Base-by-base conservation (phyloP, 208 protist species). In the Leishmania lainsoni region DNA sequence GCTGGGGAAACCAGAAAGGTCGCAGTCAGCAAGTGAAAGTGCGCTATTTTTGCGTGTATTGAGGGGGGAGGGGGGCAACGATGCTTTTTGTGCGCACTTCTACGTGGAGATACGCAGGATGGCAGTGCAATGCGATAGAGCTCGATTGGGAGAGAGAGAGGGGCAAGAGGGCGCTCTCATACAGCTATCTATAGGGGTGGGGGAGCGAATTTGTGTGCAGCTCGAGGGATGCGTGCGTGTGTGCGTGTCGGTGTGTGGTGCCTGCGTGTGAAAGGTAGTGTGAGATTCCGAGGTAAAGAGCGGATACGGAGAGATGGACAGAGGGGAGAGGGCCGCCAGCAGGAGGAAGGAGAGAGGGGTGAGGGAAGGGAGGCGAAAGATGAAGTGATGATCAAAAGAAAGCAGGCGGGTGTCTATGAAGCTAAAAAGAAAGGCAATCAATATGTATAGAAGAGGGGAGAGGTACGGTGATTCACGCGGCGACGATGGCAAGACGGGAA, bases 341-440 rank as follows among this genome's bases (percentile, higher is more conserved):
- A 63, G 2, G 56, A 9, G 26, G 10, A 22, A 39, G 42, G 29
- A 45, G 54, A 77, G 39, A 49, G 35, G 39, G 22, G 59, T 65
- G 35, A 49, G 70, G 39, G 71, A 69, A 76, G 70, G 69, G 61
- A 26, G 69, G 35, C n/a, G 39, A 26, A 81, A 78, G 39, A 71
- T 72, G 29, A 77, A 58, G 58, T 69, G 35, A 58, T 35, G 42
- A 35, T 26, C 26, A 39, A 59, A 32, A 22, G 0, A 69, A 72
- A 74, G 58, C 4, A 81, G 65, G 39, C 14, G 26, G 42, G 72
- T 76, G 72, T 76, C 72, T 76, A 76, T 76, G 72, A 76, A 81
- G 17, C 35, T 42, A 39, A n/a, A 75, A 48, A 59, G 20, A 39
- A 26, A 17, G 22, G 49, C 5, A 20, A 29, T 20, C n/a, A 1